Evolutionary conservation across 2,329 filamentous ascomycete species (phyloP).

Genomic region (Fusarium secorum): DNA sequence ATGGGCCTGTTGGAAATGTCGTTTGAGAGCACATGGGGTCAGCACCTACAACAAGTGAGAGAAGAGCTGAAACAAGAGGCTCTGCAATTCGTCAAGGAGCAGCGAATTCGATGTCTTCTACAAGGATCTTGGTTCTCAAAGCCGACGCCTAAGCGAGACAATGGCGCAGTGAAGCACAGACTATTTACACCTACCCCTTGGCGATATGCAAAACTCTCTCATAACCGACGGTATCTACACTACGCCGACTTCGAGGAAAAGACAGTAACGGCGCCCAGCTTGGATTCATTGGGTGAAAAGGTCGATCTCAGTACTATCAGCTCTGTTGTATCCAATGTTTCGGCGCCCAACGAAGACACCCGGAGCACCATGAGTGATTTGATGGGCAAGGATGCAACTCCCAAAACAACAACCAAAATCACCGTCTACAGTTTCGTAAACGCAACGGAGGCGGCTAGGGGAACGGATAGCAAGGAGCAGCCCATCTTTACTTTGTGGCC

Average conservation of each 20-base stretch:
- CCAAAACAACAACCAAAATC: conserved; percentile 78
- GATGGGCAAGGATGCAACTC: conserved; percentile 49
- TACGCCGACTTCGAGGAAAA: conserved; percentile 83
- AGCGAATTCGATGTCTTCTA: conserved; percentile 88
- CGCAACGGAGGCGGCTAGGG: conserved; percentile 49
- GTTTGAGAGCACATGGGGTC: conserved; percentile 94
- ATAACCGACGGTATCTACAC: conserved; percentile 89
- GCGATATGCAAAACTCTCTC: conserved; percentile 87
- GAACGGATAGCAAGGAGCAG: conserved; percentile 64
- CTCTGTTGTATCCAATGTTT: conserved; percentile 93
- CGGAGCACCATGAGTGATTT: conserved; percentile 54
- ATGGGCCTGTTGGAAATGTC: conserved; percentile 92
- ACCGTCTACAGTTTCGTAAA: conserved; percentile 81
- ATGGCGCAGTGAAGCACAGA: conserved; percentile 47
- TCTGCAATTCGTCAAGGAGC: conserved; percentile 95
- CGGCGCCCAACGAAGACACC: conserved; percentile 65
- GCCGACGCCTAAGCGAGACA: conserved; percentile 52
- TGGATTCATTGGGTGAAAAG: conserved; percentile 80
- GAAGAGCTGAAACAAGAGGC: conserved; percentile 92
- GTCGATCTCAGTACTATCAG: conserved; percentile 88
- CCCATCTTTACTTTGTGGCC: conserved; percentile 86
- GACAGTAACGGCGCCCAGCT: conserved; percentile 68
- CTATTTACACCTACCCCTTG: conserved; percentile 66
- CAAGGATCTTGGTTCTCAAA: conserved; percentile 86
- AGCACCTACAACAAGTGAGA: conserved; percentile 87